Percentiles rank a stretch among this genome's conserved stretches.
Evolutionary conservation across 2,329 filamentous ascomycete genomes (phyloP).

Genomic region (Pseudopyricularia cyperi): DNA sequence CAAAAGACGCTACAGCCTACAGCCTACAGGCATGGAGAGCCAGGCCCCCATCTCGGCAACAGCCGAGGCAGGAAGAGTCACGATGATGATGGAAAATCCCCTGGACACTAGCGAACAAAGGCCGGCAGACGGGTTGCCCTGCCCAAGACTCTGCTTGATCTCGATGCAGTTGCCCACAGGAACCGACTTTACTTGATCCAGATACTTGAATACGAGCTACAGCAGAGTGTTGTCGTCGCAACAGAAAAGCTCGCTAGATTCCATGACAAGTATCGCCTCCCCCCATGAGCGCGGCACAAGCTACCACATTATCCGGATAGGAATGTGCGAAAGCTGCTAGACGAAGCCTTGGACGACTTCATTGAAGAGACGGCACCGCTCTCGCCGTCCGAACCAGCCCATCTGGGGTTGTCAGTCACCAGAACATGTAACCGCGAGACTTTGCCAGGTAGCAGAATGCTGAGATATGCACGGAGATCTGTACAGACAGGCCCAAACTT

Average conservation of each 20-base stretch:
- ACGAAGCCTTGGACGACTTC: constrained; percentile 41
- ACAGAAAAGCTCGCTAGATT: constrained; percentile 65
- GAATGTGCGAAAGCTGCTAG: constrained; percentile 44
- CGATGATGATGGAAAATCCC: no score
- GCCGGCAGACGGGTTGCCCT: no score
- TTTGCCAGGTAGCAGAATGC: background rate
- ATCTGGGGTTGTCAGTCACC: background rate
- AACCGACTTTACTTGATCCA: constrained; percentile 28
- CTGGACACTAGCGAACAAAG: no score
- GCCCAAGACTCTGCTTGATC: constrained; percentile 58
- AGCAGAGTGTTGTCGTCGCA: constrained; percentile 56
- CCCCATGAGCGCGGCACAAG: constrained; percentile 41
- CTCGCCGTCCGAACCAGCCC: background rate
- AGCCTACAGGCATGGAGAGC: no score
- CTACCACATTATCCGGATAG: constrained; percentile 50
- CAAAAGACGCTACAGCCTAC: no score
- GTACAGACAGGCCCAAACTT: background rate
- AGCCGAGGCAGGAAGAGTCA: no score
- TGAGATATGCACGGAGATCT: background rate
- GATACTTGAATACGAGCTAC: constrained; percentile 58
- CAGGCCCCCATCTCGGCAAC: no score
- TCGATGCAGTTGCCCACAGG: no score
- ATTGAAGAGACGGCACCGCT: constrained; percentile 8
- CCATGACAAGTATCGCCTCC: constrained; percentile 52
- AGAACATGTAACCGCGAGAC: background rate